These are phyloP conservation scores for Pyrenula massariospora DNA, from an alignment of 495 filamentous ascomycete genomes.

Conservation along the genomic window DNA sequence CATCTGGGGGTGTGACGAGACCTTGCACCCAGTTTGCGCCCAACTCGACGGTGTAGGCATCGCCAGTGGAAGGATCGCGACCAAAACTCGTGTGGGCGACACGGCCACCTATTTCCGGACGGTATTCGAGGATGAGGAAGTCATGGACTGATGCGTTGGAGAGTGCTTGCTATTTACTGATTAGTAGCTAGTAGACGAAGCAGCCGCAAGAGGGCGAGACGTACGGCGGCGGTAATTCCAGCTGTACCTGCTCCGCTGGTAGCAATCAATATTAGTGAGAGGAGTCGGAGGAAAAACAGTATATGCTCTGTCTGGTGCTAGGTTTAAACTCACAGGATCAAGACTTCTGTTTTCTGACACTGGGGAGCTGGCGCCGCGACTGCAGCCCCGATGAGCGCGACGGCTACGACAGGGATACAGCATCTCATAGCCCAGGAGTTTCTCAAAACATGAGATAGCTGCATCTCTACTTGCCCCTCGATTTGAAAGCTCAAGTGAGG, in stretches of 20 bases:
- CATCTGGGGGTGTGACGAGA: slow-evolving; percentile 34
- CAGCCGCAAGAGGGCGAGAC: slow-evolving; percentile 16
- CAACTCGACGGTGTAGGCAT: slow-evolving; percentile 51
- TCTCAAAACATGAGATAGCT: too few species aligned
- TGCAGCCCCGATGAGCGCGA: not conserved
- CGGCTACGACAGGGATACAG: not conserved
- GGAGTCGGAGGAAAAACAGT: too few species aligned
- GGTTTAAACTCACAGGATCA: not conserved
- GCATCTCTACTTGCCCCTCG: too few species aligned
- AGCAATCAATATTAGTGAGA: too few species aligned
- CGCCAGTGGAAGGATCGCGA: slow-evolving; percentile 24
- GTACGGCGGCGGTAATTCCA: slow-evolving; percentile 59
- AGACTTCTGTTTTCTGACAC: not conserved
- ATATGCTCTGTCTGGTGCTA: too few species aligned
- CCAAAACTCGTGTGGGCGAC: slow-evolving; percentile 49
- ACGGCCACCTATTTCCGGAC: slow-evolving; percentile 51
- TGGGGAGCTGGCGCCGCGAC: not conserved
- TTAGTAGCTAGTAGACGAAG: slow-evolving; percentile 9
- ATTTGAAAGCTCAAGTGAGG: too few species aligned
- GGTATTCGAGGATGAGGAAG: slow-evolving; percentile 61
- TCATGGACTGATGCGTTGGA: slow-evolving; percentile 51
- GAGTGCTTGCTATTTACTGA: slow-evolving; percentile 42
- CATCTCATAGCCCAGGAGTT: not conserved
- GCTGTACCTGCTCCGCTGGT: slow-evolving; percentile 46
- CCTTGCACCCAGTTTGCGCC: slow-evolving; percentile 70